A percentile compares a stretch with the other conserved stretches of the same genome.
Evolutionary conservation across 192 early-diverging fungal species (phyloP).

Genomic region (Neocallimastix lanati): DNA sequence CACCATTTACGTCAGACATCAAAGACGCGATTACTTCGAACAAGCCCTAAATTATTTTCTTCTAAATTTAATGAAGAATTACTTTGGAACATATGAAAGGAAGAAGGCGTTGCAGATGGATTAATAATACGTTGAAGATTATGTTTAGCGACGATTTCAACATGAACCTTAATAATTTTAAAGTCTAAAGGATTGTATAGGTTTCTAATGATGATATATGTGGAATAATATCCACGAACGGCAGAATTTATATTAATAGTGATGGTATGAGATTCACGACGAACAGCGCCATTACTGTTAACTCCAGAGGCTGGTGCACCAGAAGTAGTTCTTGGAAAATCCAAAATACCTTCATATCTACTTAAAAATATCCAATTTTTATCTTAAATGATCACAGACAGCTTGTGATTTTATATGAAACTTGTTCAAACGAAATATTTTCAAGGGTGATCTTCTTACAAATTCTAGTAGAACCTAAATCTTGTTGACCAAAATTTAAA

Average conservation of each 20-base stretch:
- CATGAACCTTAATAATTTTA: too few species aligned
- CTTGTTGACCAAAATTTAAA: too few species aligned
- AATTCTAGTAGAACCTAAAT: too few species aligned
- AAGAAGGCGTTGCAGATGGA: background rate
- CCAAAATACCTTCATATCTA: too few species aligned
- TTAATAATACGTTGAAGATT: too few species aligned
- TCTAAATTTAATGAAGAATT: background rate
- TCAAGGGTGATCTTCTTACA: conserved; percentile 48
- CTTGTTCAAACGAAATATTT: too few species aligned
- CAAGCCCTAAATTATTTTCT: background rate
- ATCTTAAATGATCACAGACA: conserved; percentile 24
- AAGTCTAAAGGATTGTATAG: conserved; percentile 50
- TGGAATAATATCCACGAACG: conserved; percentile 39
- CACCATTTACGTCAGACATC: conserved; percentile 57
- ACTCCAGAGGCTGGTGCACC: too few species aligned
- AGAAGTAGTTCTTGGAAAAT: too few species aligned
- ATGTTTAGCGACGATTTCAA: too few species aligned
- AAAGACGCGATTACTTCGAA: conserved; percentile 38
- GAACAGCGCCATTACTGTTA: background rate
- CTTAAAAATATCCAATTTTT: too few species aligned
- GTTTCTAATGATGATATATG: conserved; percentile 65
- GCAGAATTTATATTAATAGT: conserved; percentile 37
- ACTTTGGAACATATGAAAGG: conserved; percentile 2
- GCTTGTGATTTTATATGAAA: conserved; percentile 43
- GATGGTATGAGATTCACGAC: conserved; percentile 23